Conservation (phyloP, 371 early-diverging fungal species). For the Apophysomyces variabilis region DNA sequence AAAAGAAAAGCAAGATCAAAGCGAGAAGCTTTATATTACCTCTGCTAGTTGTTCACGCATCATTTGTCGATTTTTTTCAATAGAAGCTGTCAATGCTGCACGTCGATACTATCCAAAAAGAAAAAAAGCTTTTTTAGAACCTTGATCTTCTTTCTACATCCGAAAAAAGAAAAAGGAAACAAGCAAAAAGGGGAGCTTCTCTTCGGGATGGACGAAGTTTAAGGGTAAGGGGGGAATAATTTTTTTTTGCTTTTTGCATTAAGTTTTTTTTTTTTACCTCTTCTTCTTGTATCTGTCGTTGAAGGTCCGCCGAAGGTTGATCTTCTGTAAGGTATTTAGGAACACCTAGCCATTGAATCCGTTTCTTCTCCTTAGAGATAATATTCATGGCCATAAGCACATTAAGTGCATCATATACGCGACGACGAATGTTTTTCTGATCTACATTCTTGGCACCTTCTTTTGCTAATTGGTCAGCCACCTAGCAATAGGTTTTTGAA, state of each 20-base stretch:
- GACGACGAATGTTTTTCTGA: slow-evolving; percentile 74
- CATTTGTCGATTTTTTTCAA: not conserved
- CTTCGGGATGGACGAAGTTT: too few relatives aligned
- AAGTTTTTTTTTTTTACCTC: not conserved
- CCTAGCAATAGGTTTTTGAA: slow-evolving; percentile 5
- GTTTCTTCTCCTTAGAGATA: slow-evolving; percentile 71
- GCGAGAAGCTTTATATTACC: slow-evolving; percentile 1
- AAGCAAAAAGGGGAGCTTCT: not conserved
- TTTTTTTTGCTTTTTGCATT: not conserved
- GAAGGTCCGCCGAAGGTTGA: slow-evolving; percentile 31
- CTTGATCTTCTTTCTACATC: not conserved
- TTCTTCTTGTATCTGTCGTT: slow-evolving; percentile 3
- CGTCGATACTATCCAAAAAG: not conserved
- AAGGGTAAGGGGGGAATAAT: too few relatives aligned
- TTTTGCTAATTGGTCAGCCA: slow-evolving; percentile 40
- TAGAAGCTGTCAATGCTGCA: slow-evolving; percentile 6
- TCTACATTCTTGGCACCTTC: slow-evolving; percentile 17
- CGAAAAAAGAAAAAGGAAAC: not conserved
- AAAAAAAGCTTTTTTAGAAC: not conserved
- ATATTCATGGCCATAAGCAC: slow-evolving; percentile 78
- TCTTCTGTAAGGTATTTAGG: slow-evolving; percentile 63
- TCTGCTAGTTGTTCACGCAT: slow-evolving; percentile 2
- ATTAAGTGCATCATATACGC: slow-evolving; percentile 85
- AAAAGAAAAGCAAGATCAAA: too few relatives aligned
- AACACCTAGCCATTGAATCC: slow-evolving; percentile 73